These are phyloP conservation scores for Pichia sp. DNA, from an alignment of 1,139 yeast genomes.

Conservation along the genomic window DNA sequence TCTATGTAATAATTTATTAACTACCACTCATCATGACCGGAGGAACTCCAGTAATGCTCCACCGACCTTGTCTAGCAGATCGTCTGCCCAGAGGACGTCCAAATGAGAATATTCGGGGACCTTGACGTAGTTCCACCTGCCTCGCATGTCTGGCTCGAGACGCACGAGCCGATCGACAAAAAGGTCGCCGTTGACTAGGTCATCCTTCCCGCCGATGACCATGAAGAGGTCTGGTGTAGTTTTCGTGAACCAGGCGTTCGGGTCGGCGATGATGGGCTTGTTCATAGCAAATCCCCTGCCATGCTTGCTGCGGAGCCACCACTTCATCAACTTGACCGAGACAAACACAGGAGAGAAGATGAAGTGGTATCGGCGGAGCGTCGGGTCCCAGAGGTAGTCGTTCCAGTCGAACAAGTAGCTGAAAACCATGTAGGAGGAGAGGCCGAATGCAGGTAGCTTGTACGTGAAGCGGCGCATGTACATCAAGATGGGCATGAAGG, in stretches of 20 bases:
- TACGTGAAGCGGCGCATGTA: slow-evolving; percentile 44
- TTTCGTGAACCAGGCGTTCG: slow-evolving; percentile 53
- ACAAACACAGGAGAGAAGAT: slow-evolving; percentile 83
- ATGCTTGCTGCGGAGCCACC: slow-evolving; percentile 63
- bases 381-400: slow-evolving; percentile 70
- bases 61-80: slow-evolving; percentile 37
- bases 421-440: slow-evolving; percentile 71
- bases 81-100: slow-evolving; percentile 57
- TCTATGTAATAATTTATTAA: slow-evolving; percentile 4
- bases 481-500: slow-evolving; percentile 61
- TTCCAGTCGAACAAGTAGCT: slow-evolving; percentile 84
- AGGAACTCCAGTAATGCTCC: slow-evolving; percentile 33
- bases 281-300: slow-evolving; percentile 47
- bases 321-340: slow-evolving; percentile 74
- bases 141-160: slow-evolving; percentile 44
- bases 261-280: slow-evolving; percentile 52
- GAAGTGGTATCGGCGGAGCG: slow-evolving; percentile 67
- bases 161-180: slow-evolving; percentile 49
- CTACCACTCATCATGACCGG: too few species aligned
- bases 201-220: slow-evolving; percentile 61
- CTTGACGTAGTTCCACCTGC: slow-evolving; percentile 39
- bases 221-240: slow-evolving; percentile 52
- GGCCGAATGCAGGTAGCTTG: slow-evolving; percentile 51
- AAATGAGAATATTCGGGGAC: slow-evolving; percentile 51
- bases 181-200: slow-evolving; percentile 61